These are phyloP conservation scores for Xylaria sp. DNA, from an alignment of 2,329 filamentous ascomycete species.

Conservation along the genomic window DNA sequence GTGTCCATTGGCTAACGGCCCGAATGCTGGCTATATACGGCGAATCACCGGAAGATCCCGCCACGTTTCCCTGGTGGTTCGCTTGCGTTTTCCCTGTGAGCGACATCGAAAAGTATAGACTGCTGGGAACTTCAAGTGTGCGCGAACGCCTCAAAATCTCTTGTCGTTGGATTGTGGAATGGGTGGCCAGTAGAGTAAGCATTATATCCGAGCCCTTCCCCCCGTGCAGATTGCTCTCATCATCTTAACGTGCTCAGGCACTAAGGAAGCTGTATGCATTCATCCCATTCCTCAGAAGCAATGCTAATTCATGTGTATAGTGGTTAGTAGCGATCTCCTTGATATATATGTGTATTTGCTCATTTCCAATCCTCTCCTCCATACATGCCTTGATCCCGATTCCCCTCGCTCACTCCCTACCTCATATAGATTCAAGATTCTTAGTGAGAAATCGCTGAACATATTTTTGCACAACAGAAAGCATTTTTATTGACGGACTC, in stretches of 20 bases:
- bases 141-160: conserved; percentile 85
- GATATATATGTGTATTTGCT: background rate
- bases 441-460: conserved; percentile 26
- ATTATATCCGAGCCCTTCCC: background rate
- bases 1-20: conserved; percentile 79
- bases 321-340: conserved; percentile 29
- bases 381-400: background rate
- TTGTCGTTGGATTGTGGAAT: conserved; percentile 79
- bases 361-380: background rate
- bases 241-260: background rate
- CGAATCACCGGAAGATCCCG: conserved; percentile 79
- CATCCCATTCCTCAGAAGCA: background rate
- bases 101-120: conserved; percentile 80
- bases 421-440: background rate
- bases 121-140: conserved; percentile 79
- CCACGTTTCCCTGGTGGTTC: conserved; percentile 89
- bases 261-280: conserved; percentile 8
- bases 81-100: conserved; percentile 82
- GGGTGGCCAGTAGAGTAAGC: conserved; percentile 76
- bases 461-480: conserved; percentile 17
- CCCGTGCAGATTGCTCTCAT: background rate
- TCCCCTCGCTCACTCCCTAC: background rate
- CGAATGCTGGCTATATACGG: conserved; percentile 80
- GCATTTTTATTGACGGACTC: conserved; percentile 41
- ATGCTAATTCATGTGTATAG: conserved; percentile 23